Evolutionary conservation across 1,284 basidiomycete genomes (phyloP), one percentile per base, ranked within the genome.

Genomic region (Puccinia hordei): DNA sequence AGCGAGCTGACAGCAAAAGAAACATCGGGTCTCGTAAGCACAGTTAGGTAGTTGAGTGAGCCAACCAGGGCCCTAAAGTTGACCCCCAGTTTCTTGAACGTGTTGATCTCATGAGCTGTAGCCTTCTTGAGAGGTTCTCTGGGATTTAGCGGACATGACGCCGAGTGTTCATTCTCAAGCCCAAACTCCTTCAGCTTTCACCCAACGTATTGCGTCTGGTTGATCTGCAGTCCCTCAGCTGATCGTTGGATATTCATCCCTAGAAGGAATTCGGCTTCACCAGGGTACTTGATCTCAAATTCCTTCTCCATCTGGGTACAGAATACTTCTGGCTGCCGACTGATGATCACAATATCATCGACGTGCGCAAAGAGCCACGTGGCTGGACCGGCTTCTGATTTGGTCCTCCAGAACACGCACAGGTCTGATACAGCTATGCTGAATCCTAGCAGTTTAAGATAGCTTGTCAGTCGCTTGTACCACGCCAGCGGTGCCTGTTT

Each of bases 51-150:
- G 30, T 63, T 63, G 59, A 63, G 59, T 17, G 30, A 63, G 6
- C 59, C 59, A 6, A 63, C 17, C 12, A 63, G 30, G 22, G 59
- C 59, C 6, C 59, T 2, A 17, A 13, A 63, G 17, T 33, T 63
- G 59, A 63, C 8, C 2, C 30, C 30, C 17, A 33, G 9, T 2
- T 8, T 17, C 24, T 2, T 17, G 30, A 63, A 33, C 10, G 10
- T 30, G 2, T 2, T 17, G 15, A 8, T 8, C 8, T 55, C 53
- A 22, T 55, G 6, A 55, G 53, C 17, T 55, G 53, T 15, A 8
- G 53, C 19, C 17, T 55, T 22, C 24, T n/a, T n/a, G n/a, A 81
- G 86, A 96, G 81, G 95, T 95, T 92, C 93, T 91, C 83, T 85
- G 83, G 84, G 82, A 81, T 65, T 79, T 12, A 63, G 2, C 3